Evolutionary conservation across 805 yeast genomes (phyloP), one percentile per base, ranked within the genome.

Genomic region (Saturnispora mendoncae): DNA sequence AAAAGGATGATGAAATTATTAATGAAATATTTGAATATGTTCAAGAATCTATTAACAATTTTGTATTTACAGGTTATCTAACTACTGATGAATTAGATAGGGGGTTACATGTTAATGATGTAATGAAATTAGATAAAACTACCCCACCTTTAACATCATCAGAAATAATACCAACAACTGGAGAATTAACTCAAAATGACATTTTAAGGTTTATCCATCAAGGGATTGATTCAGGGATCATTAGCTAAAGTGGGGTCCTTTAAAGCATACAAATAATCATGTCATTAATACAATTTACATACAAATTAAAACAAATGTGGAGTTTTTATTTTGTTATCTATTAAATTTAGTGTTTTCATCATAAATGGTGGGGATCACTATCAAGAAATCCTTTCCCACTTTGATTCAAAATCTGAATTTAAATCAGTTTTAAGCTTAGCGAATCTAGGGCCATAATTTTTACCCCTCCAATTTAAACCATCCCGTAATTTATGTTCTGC

Each of bases 21-120:
- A 68, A 69, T 36, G 80, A 87, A 80, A 85, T 90, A 29, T 58
- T 70, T 10, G 64, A 69, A 31, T 60, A 66, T n/a, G 70, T 76
- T 3, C 75, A 72, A 44, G 71, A 70, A 29, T 65, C 70, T 31
- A 66, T 72, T n/a, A 34, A 33, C 77, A 71, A 7, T 71, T 72
- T 30, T 78, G 74, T 51, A 73, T 74, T 27, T 81, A 80, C 62
- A 25, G 87, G 87, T 12, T 72, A 76, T 48, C 58, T 69, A 29
- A 74, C 80, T 0, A 69, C 68, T 31, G 67, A 69, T 26, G 83
- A 80, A 40, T 36, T 61, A 1, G 66, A 63, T 8, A 36, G 49
- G 3, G 67, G 63, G 5, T 32, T 43, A 1, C 42, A 38, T 10
- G 36, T 55, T 18, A 39, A 42, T 2, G 60, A 54, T 24, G 38